Evolutionary conservation across 73 alveolate species (phyloP), one percentile per base, ranked within the genome.

Genomic region (Paramecium bursaria): DNA sequence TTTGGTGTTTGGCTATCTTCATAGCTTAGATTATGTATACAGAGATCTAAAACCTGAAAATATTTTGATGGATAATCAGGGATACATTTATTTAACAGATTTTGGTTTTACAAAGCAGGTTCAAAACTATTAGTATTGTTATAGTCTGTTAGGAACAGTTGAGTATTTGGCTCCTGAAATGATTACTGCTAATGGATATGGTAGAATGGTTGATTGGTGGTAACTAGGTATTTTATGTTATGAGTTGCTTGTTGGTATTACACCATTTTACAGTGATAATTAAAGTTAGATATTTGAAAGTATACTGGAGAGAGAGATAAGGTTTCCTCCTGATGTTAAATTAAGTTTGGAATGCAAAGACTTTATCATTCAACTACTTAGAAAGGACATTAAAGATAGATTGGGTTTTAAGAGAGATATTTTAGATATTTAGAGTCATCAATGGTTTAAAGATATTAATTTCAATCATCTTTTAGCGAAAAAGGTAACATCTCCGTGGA

Each of bases 141-240:
- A 86, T 50, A 90, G 97, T 23, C 94, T 96, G 86, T 91, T 96
- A 60, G 99, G 99, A 21, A 94, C 99, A 14, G 98, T 98, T 25
- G 99, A 96, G 74, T 96, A 96, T 87, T 76, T 96, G 44, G 97
- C 99, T 4, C 99, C 99, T 22, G 99, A 96, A 88, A 95, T 95
- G 55, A 88, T 96, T 48, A 87, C 79, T 23, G 93, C 94, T 35
- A 86, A 86, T 46, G 99, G 98, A 7, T 95, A 96, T 91, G 91
- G 90, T 74, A 92, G 90, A 46, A 92, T 92, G 30, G 98, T 94
- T 1, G 99, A 96, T 79, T 96, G 99, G 99, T 96, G 99, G 99
- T 87, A 94, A 15, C 85, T 94, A 11, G 99, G 99, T 14, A 93
- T 96, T 39, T 51, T 96, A 22, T 48, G 88, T 17, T 96, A 94